Percentiles rank a stretch among this genome's conserved stretches.
phyloP scores from a whole-genome alignment of 352 stramenopile species.

The Globisporangium cederbergense region DNA sequence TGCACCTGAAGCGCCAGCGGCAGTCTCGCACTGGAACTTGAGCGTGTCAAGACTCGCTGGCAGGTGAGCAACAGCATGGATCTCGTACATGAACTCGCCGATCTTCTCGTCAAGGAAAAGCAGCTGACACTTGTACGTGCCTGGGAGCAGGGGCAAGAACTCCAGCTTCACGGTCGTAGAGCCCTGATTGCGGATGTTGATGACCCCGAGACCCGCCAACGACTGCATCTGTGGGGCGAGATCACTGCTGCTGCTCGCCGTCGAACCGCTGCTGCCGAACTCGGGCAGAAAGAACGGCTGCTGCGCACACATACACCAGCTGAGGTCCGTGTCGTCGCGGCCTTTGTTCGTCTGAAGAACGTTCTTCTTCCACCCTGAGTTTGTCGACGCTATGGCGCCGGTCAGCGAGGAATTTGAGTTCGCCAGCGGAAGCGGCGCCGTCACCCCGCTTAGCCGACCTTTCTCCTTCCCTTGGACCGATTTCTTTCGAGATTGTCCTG shows the following conservation, averaged over 20 bases:
- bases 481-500: constrained; percentile 10
- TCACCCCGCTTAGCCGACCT: not conserved
- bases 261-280: constrained; percentile 28
- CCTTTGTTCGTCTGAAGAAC: constrained; percentile 18
- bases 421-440: not conserved
- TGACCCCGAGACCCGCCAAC: constrained; percentile 20
- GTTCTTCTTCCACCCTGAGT: not conserved
- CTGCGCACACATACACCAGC: constrained; percentile 65
- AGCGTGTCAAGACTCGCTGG: constrained; percentile 74
- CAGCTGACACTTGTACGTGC: constrained; percentile 88
- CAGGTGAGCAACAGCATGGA: constrained; percentile 79
- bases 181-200: constrained; percentile 48
- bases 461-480: constrained; percentile 14
- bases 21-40: constrained; percentile 73
- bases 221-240: constrained; percentile 8
- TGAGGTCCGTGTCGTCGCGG: constrained; percentile 36
- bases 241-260: constrained; percentile 10
- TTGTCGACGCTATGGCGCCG: not conserved
- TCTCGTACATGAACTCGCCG: constrained; percentile 93
- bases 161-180: constrained; percentile 79
- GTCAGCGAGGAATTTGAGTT: not conserved
- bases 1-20: constrained; percentile 4
- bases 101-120: constrained; percentile 90
- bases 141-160: constrained; percentile 86
- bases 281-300: constrained; percentile 76